Percentiles rank a stretch among this genome's conserved stretches.
Conservation (phyloP, 768 basidiomycete genomes). For the Pisolithus sp. region DNA sequence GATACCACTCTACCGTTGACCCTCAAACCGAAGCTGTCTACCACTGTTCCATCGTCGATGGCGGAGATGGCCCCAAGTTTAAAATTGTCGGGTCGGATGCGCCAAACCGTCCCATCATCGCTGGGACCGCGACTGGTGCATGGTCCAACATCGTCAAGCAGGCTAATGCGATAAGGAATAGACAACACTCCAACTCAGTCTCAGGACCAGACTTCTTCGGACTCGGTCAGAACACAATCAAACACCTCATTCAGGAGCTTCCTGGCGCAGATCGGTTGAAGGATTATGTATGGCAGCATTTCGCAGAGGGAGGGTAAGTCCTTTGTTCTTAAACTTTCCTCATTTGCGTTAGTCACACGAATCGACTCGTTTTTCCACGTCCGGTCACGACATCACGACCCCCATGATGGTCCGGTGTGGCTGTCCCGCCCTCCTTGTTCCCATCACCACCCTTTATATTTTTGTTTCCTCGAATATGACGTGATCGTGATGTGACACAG, state of each 20-base stretch:
- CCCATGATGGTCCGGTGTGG: background rate
- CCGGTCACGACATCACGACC: background rate
- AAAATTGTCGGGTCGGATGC: slow-evolving; percentile 73
- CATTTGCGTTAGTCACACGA: background rate
- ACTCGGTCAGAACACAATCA: slow-evolving; percentile 81
- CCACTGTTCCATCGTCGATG: slow-evolving; percentile 77
- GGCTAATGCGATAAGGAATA: slow-evolving; percentile 73
- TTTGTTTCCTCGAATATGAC: slow-evolving; percentile 24
- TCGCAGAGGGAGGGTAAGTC: slow-evolving; percentile 79
- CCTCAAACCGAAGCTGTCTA: slow-evolving; percentile 65
- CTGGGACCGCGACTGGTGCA: slow-evolving; percentile 83
- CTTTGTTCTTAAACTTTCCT: slow-evolving; percentile 8
- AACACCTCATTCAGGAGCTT: slow-evolving; percentile 83
- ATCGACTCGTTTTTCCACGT: background rate
- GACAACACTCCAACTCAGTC: slow-evolving; percentile 81
- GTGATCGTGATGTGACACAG: slow-evolving; percentile 37
- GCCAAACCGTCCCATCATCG: slow-evolving; percentile 65
- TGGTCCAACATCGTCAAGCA: slow-evolving; percentile 82
- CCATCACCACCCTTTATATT: slow-evolving; percentile 16
- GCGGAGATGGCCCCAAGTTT: slow-evolving; percentile 81
- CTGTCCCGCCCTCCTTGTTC: slow-evolving; percentile 10
- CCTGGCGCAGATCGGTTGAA: slow-evolving; percentile 62
- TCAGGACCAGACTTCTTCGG: slow-evolving; percentile 89
- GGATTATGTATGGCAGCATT: slow-evolving; percentile 85
- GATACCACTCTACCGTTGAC: slow-evolving; percentile 73